Evolutionary conservation across 2,329 filamentous ascomycete species (phyloP).

Genomic region (Sphaerulina vaccinii): DNA sequence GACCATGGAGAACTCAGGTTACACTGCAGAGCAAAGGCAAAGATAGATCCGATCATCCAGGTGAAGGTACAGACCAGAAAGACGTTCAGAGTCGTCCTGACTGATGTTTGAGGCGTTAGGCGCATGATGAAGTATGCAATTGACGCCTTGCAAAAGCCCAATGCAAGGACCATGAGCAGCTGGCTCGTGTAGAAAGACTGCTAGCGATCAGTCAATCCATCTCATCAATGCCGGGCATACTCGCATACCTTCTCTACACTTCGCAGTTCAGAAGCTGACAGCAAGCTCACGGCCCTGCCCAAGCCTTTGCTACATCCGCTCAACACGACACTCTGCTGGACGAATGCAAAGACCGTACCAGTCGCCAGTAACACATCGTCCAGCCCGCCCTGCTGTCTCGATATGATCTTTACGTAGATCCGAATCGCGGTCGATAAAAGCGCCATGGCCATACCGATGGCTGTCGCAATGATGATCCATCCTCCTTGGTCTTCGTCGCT

Average conservation of each 20-base stretch:
- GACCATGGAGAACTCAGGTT: conserved; percentile 17
- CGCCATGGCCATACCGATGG: conserved; percentile 21
- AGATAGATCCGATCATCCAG: conserved; percentile 19
- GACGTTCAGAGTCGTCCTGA: conserved; percentile 12
- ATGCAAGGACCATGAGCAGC: conserved; percentile 17
- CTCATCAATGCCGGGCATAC: neutral
- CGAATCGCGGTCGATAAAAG: conserved; percentile 19
- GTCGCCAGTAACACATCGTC: conserved; percentile 21
- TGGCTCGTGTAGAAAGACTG: conserved; percentile 23
- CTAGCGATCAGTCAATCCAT: neutral
- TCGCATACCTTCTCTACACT: conserved; percentile 14
- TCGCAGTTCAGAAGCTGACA: conserved; percentile 5
- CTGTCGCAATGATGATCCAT: conserved; percentile 35
- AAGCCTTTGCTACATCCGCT: conserved; percentile 22
- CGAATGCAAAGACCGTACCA: conserved; percentile 17
- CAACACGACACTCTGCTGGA: conserved; percentile 19
- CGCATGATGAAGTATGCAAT: conserved; percentile 22
- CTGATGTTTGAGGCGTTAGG: conserved; percentile 19
- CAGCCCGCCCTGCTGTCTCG: conserved; percentile 14
- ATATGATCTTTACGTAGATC: conserved; percentile 18
- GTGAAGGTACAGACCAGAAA: conserved; percentile 12
- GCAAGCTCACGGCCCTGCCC: conserved; percentile 15
- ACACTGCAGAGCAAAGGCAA: conserved; percentile 24
- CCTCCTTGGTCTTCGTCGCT: conserved; percentile 40
- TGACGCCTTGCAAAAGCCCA: conserved; percentile 21